These are phyloP conservation scores for Saccharomycopsis amapae DNA, from an alignment of 805 yeast genomes.

Conservation along the genomic window DNA sequence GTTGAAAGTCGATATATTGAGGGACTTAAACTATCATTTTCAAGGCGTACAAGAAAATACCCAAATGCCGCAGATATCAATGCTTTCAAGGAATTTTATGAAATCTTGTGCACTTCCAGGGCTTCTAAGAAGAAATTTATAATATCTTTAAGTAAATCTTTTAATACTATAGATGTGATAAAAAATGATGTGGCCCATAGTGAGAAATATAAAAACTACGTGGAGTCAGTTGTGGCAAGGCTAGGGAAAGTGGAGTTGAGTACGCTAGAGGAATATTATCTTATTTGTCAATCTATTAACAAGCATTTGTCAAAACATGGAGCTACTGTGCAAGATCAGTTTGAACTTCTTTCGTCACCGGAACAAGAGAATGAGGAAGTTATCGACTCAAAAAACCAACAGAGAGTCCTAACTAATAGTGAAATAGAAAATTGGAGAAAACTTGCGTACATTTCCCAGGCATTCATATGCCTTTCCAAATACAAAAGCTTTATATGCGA, in stretches of 20 bases:
- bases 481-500: slow-evolving; percentile 9
- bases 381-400: not conserved
- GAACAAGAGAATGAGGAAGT: not conserved
- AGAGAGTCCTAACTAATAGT: not conserved
- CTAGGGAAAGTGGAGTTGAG: slow-evolving; percentile 34
- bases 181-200: slow-evolving; percentile 23
- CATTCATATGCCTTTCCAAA: slow-evolving; percentile 5
- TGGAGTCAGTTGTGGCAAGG: slow-evolving; percentile 33
- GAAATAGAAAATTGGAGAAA: not conserved
- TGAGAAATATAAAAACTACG: slow-evolving; percentile 25
- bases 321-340: slow-evolving; percentile 27
- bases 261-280: slow-evolving; percentile 45
- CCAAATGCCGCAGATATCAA: not conserved
- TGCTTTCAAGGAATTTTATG: slow-evolving; percentile 34
- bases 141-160: slow-evolving; percentile 28
- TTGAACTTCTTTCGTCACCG: slow-evolving; percentile 18
- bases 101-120: slow-evolving; percentile 35
- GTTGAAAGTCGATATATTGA: slow-evolving; percentile 58
- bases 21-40: slow-evolving; percentile 49
- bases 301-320: slow-evolving; percentile 37
- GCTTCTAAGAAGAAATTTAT: slow-evolving; percentile 38
- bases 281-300: slow-evolving; percentile 39
- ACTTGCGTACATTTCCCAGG: slow-evolving; percentile 7
- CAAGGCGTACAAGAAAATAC: slow-evolving; percentile 27
- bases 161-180: slow-evolving; percentile 26